Base-by-base conservation (phyloP, 192 early-diverging fungal genomes). In the Allomyces arbusculus region DNA sequence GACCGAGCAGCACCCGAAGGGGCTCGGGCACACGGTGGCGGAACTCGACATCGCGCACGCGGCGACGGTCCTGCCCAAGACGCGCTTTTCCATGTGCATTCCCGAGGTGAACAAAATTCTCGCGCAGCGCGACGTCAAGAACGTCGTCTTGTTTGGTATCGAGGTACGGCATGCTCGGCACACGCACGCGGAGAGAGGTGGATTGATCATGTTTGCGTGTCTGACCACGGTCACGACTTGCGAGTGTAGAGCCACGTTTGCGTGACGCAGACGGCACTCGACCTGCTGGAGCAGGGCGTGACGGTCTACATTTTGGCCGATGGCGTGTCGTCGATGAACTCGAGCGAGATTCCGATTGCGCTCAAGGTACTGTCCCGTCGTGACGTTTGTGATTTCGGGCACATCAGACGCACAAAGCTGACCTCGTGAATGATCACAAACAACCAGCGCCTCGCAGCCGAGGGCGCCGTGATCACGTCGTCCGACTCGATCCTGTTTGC, bases 241-340 rank as follows among this genome's bases (percentile, higher is more conserved):
- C 11, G 22, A 62, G 43, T 69, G 44, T 65, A 89, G 81, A 80
- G 90, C 16, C 95, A 98, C 70, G 94, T 98, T 7, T 98, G 95
- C 70, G 86, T 98, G 7, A 67, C 91, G 45, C 95, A 98, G 75
- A 96, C 95, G 14, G 87, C 90, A 23, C 77, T 98, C 72, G 95
- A 96, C 62, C 69, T 98, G 24, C 68, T 92, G 55, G 85, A 89
- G 26, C 72, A 80, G 24, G 75, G 86, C 64, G 83, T 82, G 67
- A 81, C 89, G 66, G 92, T 94, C 61, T 86, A 90, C 69, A 87
- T 98, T n/a, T 72, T 96, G 65, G 84, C 88, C 1, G 94, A 96
- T 73, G 95, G 90, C 33, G 88, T 98, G 19, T 93, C 91, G 22
- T 94, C 91, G 26, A 84, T 85, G 72, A 88, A 90, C 62, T 65